Conservation (phyloP, 139 green algal genomes). For the Astrephomene gubernaculifera region DNA sequence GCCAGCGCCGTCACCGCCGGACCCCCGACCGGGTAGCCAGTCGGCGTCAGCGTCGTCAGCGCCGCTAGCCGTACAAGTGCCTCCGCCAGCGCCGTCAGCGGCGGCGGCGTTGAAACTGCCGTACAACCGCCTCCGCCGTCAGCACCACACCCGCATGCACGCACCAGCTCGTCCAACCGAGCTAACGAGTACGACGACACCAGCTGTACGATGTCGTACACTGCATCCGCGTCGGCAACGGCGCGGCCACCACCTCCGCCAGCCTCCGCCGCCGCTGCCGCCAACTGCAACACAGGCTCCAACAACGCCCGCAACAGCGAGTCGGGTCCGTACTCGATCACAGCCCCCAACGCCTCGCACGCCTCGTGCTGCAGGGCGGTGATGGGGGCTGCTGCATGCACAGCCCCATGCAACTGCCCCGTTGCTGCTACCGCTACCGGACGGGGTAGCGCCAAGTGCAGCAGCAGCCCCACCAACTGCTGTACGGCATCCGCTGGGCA, state of each 20-base stretch:
- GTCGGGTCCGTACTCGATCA: conserved; percentile 50
- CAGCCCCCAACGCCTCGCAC: conserved; percentile 4
- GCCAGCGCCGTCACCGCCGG: conserved; percentile 9
- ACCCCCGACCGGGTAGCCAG: neutral
- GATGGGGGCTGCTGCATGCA: too few species aligned
- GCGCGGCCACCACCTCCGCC: neutral
- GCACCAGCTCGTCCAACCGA: conserved; percentile 8
- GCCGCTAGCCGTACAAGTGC: neutral
- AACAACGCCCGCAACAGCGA: conserved; percentile 26
- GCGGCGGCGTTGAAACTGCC: neutral
- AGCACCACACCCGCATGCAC: neutral
- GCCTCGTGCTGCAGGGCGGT: conserved; percentile 7
- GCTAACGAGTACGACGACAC: conserved; percentile 26
- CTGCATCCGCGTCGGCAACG: neutral
- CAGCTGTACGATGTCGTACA: conserved; percentile 28
- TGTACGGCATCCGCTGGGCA: neutral
- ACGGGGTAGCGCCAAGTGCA: neutral
- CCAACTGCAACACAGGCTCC: conserved; percentile 6
- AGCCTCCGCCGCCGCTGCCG: neutral
- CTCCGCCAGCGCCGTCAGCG: neutral
- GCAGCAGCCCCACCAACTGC: neutral
- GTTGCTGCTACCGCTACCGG: neutral
- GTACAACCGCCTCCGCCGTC: neutral
- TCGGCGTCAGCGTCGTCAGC: neutral
- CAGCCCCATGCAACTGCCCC: too few species aligned